These are phyloP conservation scores for Nakazawaea peltata DNA, from an alignment of 805 yeast genomes.

Conservation along the genomic window DNA sequence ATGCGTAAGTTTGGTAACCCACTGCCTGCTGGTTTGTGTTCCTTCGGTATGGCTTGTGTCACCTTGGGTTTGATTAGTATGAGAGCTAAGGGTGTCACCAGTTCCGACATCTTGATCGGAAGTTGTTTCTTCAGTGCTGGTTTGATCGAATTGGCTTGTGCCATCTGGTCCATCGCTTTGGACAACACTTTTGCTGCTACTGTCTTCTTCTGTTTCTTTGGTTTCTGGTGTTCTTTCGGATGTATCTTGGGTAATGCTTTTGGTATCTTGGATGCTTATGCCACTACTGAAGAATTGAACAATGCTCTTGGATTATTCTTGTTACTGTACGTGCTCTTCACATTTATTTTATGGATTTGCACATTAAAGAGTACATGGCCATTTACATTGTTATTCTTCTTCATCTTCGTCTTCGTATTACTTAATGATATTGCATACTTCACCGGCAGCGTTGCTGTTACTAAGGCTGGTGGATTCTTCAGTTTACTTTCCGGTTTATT, in stretches of 20 bases:
- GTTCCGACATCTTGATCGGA: slow-evolving; percentile 54
- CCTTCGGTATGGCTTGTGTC: slow-evolving; percentile 38
- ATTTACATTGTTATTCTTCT: slow-evolving; percentile 29
- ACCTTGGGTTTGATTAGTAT: slow-evolving; percentile 37
- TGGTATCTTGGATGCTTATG: slow-evolving; percentile 32
- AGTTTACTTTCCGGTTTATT: slow-evolving; percentile 33
- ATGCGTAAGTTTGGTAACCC: slow-evolving; percentile 32
- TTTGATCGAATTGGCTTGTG: slow-evolving; percentile 37
- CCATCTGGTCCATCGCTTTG: slow-evolving; percentile 38
- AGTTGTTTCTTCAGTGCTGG: slow-evolving; percentile 61
- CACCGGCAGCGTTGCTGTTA: slow-evolving; percentile 22
- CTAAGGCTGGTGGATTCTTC: slow-evolving; percentile 40
- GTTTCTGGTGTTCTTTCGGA: slow-evolving; percentile 45
- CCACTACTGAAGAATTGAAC: slow-evolving; percentile 23
- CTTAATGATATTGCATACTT: slow-evolving; percentile 36
- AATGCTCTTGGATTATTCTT: slow-evolving; percentile 41
- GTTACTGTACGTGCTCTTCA: slow-evolving; percentile 44
- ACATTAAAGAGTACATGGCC: slow-evolving; percentile 41
- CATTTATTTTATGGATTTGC: slow-evolving; percentile 34
- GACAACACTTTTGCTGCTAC: slow-evolving; percentile 52
- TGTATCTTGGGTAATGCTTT: slow-evolving; percentile 35
- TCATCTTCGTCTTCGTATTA: slow-evolving; percentile 36
- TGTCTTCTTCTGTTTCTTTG: slow-evolving; percentile 44
- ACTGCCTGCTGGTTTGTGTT: slow-evolving; percentile 47
- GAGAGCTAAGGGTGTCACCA: slow-evolving; percentile 39